Conservation (phyloP, 1,284 basidiomycete species). For the Mycosarcoma mackinlayi region DNA sequence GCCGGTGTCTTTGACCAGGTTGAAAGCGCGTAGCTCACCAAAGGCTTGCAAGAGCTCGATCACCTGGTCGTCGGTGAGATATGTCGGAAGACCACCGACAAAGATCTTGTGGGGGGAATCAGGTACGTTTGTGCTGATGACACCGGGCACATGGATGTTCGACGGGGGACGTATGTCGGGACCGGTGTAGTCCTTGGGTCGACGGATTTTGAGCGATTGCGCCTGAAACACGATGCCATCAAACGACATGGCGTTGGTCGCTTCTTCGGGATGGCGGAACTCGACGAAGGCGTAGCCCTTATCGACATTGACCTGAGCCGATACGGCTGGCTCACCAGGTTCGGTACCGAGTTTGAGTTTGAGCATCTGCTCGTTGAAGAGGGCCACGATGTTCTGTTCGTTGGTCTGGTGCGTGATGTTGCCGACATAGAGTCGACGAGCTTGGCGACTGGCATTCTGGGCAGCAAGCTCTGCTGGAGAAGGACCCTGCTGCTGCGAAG, state of each 20-base stretch:
- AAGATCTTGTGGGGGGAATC: conserved; percentile 98
- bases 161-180: conserved; percentile 74
- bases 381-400: conserved; percentile 86
- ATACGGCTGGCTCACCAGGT: conserved; percentile 80
- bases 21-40: conserved; percentile 96
- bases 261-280: conserved; percentile 97
- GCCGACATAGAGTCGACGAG: conserved; percentile 92
- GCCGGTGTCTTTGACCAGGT: conserved; percentile 84
- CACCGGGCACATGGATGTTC: conserved; percentile 83
- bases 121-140: conserved; percentile 94
- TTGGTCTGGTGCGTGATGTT: conserved; percentile 92
- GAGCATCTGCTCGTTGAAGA: conserved; percentile 95
- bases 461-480: conserved; percentile 26
- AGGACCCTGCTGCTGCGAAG: conserved; percentile 15
- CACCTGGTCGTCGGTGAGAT: conserved; percentile 96
- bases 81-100: conserved; percentile 92
- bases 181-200: conserved; percentile 93
- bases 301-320: conserved; percentile 94
- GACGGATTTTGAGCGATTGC: conserved; percentile 89
- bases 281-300: conserved; percentile 93
- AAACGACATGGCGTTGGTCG: conserved; percentile 93
- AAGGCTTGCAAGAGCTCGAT: conserved; percentile 97
- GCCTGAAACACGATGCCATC: conserved; percentile 96
- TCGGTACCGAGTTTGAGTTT: conserved; percentile 76
- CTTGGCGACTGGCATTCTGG: conserved; percentile 75